Conservation (phyloP, 2,329 filamentous ascomycete species). For the Exophiala xenobiotica region DNA sequence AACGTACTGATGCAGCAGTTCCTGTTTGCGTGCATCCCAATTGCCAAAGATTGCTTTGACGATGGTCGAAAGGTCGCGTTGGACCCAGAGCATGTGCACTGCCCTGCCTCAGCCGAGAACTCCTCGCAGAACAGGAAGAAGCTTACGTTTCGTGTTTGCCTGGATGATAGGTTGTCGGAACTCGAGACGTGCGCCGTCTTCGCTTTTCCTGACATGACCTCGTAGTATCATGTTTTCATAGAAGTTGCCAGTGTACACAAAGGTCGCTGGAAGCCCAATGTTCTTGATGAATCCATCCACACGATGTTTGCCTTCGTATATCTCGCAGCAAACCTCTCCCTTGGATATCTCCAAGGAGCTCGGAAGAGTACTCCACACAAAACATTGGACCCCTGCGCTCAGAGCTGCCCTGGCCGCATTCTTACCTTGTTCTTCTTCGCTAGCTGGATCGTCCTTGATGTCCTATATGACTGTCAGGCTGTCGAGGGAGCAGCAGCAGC, state of each 20-base stretch:
- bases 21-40: constrained; percentile 26
- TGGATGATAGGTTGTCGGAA: constrained; percentile 22
- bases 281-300: constrained; percentile 27
- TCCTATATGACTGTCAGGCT: not conserved
- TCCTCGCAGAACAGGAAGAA: not conserved
- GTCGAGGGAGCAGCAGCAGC: not conserved
- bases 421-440: constrained; percentile 23
- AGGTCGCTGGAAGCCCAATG: constrained; percentile 23
- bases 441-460: constrained; percentile 21
- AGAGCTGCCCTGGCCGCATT: constrained; percentile 18
- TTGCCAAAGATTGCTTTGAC: constrained; percentile 27
- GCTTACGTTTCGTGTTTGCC: constrained; percentile 18
- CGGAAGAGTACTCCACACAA: constrained; percentile 23
- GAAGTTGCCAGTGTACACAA: constrained; percentile 29
- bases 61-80: constrained; percentile 24
- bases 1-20: constrained; percentile 17
- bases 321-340: constrained; percentile 18
- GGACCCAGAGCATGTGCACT: constrained; percentile 27
- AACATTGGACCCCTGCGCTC: constrained; percentile 15
- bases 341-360: constrained; percentile 17
- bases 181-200: constrained; percentile 17
- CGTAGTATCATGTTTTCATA: constrained; percentile 24
- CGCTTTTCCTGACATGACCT: constrained; percentile 12
- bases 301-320: constrained; percentile 27
- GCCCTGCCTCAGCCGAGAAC: not conserved